Evolutionary conservation across 1,284 basidiomycete species (phyloP), one percentile per base, ranked within the genome.

Genomic region (Sanguinoderma infundibulare): DNA sequence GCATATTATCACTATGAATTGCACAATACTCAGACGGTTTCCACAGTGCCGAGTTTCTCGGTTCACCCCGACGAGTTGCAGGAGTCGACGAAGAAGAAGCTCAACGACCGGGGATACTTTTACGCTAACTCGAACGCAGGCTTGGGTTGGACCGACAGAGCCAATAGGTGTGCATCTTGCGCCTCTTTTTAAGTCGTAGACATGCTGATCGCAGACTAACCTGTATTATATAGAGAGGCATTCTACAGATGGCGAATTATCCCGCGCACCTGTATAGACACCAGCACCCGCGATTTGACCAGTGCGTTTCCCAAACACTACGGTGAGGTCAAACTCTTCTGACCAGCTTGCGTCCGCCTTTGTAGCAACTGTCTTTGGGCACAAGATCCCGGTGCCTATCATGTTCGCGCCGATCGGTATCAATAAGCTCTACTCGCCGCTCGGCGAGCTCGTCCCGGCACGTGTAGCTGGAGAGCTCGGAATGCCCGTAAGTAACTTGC

Each of bases 51-150:
- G 2, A 71, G 60, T 57, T 78, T 78, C 70, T 79, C 80, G 22
- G 78, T 80, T 3, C 81, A 85, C 63, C 75, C 84, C 0, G 83
- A 85, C 14, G 79, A 83, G 64, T 75, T 87, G 6, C 78, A 77
- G 35, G 76, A 79, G 44, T 79, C 81, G 3, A 81, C 81, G 4
- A 82, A 82, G 73, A 77, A 81, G 59, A 83, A 83, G 59, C 72
- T 86, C 30, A 83, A 75, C 50, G 79, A 83, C 61, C 78, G 83
- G 42, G 81, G 78, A 2, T 86, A 83, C 71, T 81, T 81, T 59
- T 86, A 86, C 63, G 84, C 84, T 5, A 81, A 81, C 70, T 84
- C 83, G 5, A 85, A 87, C 65, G 84, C 85, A 3, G 84, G 84
- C 0, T 65, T 85, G 1, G 82, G 81, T 40, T 83, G 81, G 79